Conservation (phyloP, 495 filamentous ascomycete species). For the Aspergillus affinis region DNA sequence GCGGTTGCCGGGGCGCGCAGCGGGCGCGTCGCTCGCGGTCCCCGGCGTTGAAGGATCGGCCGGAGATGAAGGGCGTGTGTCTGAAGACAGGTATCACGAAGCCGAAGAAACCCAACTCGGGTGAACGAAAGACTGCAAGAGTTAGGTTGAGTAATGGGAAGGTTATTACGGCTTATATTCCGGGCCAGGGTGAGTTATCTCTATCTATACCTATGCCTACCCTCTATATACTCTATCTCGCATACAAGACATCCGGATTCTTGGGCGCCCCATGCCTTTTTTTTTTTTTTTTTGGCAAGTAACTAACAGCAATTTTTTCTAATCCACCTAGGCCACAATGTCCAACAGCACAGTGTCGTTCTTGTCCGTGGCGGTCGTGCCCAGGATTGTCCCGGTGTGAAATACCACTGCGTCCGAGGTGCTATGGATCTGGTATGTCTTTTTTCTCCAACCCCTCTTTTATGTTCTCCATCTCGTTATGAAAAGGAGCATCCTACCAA, state of each 20-base stretch:
- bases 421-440: conserved; percentile 87
- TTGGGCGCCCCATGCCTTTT: not conserved
- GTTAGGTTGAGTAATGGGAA: conserved; percentile 84
- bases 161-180: conserved; percentile 87
- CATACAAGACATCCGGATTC: not conserved
- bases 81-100: conserved; percentile 86
- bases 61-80: conserved; percentile 92
- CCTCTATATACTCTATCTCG: no score
- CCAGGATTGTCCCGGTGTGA: conserved; percentile 98
- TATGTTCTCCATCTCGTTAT: not conserved
- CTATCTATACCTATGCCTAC: not conserved
- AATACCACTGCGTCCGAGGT: conserved; percentile 89
- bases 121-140: conserved; percentile 86
- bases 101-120: conserved; percentile 98
- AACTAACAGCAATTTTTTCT: conserved; percentile 13
- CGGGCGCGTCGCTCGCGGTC: conserved; percentile 79
- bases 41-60: conserved; percentile 73
- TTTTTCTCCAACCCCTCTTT: conserved; percentile 6
- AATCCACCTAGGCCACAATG: conserved; percentile 74
- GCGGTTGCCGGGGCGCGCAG: conserved; percentile 74
- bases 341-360: conserved; percentile 97
- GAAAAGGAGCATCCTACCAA: no score
- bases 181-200: conserved; percentile 75
- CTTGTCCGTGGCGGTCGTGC: conserved; percentile 84
- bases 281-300: not conserved